Evolutionary conservation across 768 basidiomycete species (phyloP).

Genomic region (Pholiota molesta): DNA sequence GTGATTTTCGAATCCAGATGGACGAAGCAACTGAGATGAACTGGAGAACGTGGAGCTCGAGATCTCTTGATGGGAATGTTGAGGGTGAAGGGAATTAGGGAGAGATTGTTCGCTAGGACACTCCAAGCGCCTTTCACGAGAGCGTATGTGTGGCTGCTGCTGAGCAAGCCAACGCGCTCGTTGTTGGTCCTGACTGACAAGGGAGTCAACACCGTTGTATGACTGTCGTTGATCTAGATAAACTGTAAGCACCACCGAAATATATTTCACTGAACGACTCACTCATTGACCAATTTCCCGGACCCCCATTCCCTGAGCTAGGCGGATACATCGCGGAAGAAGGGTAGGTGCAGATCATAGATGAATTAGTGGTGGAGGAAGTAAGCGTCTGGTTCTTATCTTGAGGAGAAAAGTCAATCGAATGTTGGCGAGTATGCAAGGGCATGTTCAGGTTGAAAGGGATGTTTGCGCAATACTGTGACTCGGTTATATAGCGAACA

Average conservation of each 20-base stretch:
- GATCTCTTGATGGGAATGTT: slow-evolving; percentile 1
- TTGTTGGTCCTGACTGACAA: slow-evolving; percentile 6
- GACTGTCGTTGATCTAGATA: slow-evolving; percentile 16
- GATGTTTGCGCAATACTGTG: slow-evolving; percentile 15
- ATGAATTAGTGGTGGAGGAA: slow-evolving; percentile 1
- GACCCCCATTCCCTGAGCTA: slow-evolving; percentile 13
- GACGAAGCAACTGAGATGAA: slow-evolving; percentile 3
- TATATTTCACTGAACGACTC: slow-evolving; percentile 10
- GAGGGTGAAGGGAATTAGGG: neutral
- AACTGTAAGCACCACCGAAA: neutral
- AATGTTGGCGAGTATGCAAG: slow-evolving; percentile 24
- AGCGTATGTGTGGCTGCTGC: neutral
- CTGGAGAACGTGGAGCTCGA: neutral
- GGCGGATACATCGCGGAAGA: slow-evolving; percentile 18
- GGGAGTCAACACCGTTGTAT: slow-evolving; percentile 11
- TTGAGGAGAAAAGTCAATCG: slow-evolving; percentile 14
- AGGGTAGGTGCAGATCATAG: slow-evolving; percentile 21
- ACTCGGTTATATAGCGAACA: slow-evolving; percentile 26
- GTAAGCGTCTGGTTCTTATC: slow-evolving; percentile 16
- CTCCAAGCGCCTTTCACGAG: slow-evolving; percentile 6
- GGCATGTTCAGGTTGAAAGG: slow-evolving; percentile 16
- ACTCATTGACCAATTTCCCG: slow-evolving; percentile 24
- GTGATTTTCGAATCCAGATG: neutral
- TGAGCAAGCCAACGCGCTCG: slow-evolving; percentile 11
- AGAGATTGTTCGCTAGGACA: neutral